Percentiles rank a stretch among this genome's conserved stretches.
Evolutionary conservation across 495 filamentous ascomycete species (phyloP).

Genomic region (Xylaria palmicola): DNA sequence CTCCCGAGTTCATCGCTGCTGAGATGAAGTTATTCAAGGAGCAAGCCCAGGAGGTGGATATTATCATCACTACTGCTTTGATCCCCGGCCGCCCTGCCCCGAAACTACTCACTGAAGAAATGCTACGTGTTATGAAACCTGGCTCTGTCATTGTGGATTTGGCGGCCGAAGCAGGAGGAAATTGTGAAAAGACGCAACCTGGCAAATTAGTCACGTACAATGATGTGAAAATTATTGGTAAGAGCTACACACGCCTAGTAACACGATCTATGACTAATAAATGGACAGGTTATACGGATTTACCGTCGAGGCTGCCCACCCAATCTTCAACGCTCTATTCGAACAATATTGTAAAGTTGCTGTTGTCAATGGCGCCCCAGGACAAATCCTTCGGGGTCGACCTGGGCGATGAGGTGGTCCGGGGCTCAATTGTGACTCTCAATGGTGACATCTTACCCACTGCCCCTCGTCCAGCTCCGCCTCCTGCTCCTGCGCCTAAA

Average conservation of each 20-base stretch:
- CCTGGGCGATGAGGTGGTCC: slow-evolving; percentile 74
- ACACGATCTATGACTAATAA: neutral
- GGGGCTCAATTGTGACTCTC: slow-evolving; percentile 73
- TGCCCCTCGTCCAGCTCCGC: slow-evolving; percentile 68
- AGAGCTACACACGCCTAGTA: slow-evolving; percentile 14
- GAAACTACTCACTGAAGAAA: slow-evolving; percentile 73
- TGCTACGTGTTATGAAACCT: slow-evolving; percentile 77
- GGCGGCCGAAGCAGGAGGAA: slow-evolving; percentile 77
- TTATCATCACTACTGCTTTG: slow-evolving; percentile 79
- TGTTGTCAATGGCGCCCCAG: slow-evolving; percentile 72
- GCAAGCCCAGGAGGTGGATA: slow-evolving; percentile 80
- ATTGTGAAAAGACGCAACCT: slow-evolving; percentile 72
- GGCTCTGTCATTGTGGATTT: slow-evolving; percentile 80
- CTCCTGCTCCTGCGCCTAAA: slow-evolving; percentile 57
- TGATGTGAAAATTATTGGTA: slow-evolving; percentile 76
- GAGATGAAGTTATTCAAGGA: slow-evolving; percentile 86
- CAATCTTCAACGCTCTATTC: slow-evolving; percentile 81
- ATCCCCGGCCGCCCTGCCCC: slow-evolving; percentile 77
- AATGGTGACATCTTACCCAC: slow-evolving; percentile 71
- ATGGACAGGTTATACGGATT: slow-evolving; percentile 68
- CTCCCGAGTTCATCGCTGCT: slow-evolving; percentile 81
- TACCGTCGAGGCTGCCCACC: slow-evolving; percentile 75
- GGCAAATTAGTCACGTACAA: slow-evolving; percentile 66
- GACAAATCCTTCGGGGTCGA: slow-evolving; percentile 74
- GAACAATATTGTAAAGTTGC: slow-evolving; percentile 82